Evolutionary conservation across 2,329 filamentous ascomycete species (phyloP), one percentile per base, ranked within the genome.

Genomic region (Phaeosphaeria sp.): DNA sequence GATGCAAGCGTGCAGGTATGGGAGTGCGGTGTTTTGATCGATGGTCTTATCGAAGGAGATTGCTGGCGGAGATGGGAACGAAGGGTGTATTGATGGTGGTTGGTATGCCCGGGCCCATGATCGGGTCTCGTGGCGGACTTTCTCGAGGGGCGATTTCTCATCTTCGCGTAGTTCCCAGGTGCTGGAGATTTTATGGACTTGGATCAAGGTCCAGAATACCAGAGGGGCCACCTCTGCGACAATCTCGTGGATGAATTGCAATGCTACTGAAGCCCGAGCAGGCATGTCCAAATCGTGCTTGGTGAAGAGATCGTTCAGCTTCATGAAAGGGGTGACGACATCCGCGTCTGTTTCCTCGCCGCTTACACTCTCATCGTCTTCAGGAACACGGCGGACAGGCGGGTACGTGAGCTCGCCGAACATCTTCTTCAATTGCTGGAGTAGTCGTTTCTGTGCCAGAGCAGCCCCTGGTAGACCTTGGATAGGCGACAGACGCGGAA

Each of bases 401-500:
- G 72, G 70, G 27, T 69, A 62, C 1, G 69, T 64, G 20, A 77
- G 54, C 10, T 75, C 72, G 1, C 59, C 41, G 30, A 72, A 73
- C 13, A 73, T 44, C 18, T 63, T 68, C 7, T 50, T 63, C 20
- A 76, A 66, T 30, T 75, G 72, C 6, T 68, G 58, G 0, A 71
- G 47, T 13, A 76, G 56, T 20, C 73, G 65, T 49, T 68, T 75
- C 51, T 67, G 70, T 11, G 79, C 78, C 48, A 77, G 52, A 42
- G 65, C 67, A 7, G 73, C 72, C 30, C 64, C 66, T 9, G 74
- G 73, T 6, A 77, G 55, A 71, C 79, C 77, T 1, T 84, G 84
- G 23, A 84, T 75, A 3, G 86, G 86, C 18, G 82, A 70, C 78
- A 84, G 85, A 21, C 83, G 80, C 15, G 86, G 85, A 4, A 86